Conservation (phyloP, 805 yeast genomes). For the Ogataea ganodermae region DNA sequence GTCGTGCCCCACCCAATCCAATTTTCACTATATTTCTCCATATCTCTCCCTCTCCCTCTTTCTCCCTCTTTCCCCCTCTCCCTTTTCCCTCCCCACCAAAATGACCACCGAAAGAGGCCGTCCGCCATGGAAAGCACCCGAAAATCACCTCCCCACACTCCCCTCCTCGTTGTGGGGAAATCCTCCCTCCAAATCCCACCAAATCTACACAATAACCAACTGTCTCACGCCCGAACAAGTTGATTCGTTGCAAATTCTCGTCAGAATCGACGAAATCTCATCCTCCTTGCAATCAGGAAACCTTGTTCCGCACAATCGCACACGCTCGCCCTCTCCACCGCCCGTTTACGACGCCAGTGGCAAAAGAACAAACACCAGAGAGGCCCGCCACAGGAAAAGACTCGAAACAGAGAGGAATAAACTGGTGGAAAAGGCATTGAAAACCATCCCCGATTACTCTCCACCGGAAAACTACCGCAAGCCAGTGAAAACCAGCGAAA, state of each 20-base stretch:
- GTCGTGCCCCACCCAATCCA: not conserved
- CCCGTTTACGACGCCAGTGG: constrained; percentile 87
- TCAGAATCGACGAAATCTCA: constrained; percentile 80
- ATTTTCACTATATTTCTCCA: not conserved
- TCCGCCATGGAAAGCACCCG: not conserved
- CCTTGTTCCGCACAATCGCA: constrained; percentile 50
- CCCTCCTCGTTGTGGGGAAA: no score
- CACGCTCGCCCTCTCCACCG: constrained; percentile 83
- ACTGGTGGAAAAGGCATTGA: constrained; percentile 73
- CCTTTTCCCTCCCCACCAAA: not conserved
- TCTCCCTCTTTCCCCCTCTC: not conserved
- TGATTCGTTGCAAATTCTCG: constrained; percentile 66
- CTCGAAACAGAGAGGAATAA: constrained; percentile 79
- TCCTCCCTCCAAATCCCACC: constrained; percentile 11
- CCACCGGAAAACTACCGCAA: constrained; percentile 79
- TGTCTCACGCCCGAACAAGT: constrained; percentile 74
- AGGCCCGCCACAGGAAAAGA: constrained; percentile 57
- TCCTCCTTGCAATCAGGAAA: constrained; percentile 54
- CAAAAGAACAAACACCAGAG: constrained; percentile 82
- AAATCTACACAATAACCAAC: constrained; percentile 20
- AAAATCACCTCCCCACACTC: no score
- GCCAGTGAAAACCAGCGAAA: constrained; percentile 69
- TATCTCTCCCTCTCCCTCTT: no score
- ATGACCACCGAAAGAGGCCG: constrained; percentile 13
- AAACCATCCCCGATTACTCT: constrained; percentile 69